Percentiles rank a stretch among this genome's conserved stretches.
These are phyloP conservation scores for Aquilaria yunnanensis DNA, from an alignment of 345 rosid genomes.

Conservation along the genomic window DNA sequence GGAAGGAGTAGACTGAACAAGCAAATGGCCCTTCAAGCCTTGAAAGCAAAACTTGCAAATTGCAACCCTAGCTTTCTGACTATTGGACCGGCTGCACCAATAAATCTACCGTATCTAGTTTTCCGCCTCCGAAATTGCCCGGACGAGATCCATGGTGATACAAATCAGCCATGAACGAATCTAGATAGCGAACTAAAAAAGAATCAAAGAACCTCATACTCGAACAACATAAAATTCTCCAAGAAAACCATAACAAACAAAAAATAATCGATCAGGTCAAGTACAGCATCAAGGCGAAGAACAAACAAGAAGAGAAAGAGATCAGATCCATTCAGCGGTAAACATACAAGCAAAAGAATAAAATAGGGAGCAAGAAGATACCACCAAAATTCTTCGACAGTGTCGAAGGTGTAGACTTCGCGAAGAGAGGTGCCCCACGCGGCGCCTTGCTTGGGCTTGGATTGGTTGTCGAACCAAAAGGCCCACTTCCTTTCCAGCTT, in stretches of 20 bases:
- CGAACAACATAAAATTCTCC: no score
- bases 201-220: background rate
- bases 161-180: no score
- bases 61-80: no score
- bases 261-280: slow-evolving; percentile 7
- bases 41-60: no score
- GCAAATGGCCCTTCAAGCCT: no score
- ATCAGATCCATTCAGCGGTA: background rate
- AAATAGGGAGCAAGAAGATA: slow-evolving; percentile 21
- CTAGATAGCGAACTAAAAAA: background rate
- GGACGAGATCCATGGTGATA: no score
- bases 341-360: background rate
- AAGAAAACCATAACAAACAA: background rate
- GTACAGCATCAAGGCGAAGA: background rate
- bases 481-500: slow-evolving; percentile 86
- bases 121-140: no score
- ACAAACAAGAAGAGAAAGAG: background rate
- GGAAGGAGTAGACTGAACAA: no score
- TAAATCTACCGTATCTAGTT: no score
- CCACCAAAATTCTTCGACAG: slow-evolving; percentile 99
- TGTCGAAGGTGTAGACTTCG: slow-evolving; percentile 71
- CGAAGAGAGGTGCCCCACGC: slow-evolving; percentile 85
- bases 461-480: slow-evolving; percentile 85
- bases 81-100: no score
- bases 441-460: slow-evolving; percentile 72